These are phyloP conservation scores for Ambrosia hybrid DNA, from an alignment of 140 eudicot genomes.

Conservation along the genomic window DNA sequence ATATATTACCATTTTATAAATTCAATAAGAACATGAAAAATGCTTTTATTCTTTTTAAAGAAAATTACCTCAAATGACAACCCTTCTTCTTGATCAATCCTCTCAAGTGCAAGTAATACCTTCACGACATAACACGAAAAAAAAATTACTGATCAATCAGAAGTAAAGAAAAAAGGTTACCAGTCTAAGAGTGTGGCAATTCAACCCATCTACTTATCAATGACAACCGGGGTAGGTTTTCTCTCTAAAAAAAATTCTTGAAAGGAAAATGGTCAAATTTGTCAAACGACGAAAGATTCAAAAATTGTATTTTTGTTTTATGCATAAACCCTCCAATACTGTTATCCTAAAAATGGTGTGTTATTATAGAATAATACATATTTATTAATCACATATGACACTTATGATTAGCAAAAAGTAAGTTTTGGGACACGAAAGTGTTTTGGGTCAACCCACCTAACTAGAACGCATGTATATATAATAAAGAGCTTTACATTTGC, in stretches of 20 bases:
- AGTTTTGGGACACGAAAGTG: no score
- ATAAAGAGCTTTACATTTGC: conserved; percentile 66
- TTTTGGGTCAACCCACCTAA: neutral
- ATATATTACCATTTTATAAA: neutral
- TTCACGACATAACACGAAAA: conserved; percentile 27
- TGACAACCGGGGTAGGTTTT: neutral
- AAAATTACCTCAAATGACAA: conserved; percentile 69
- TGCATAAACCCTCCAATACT: neutral
- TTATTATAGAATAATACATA: neutral
- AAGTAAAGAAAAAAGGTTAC: neutral
- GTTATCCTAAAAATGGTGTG: neutral
- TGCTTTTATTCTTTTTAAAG: neutral
- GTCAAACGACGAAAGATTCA: neutral
- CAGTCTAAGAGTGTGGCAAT: neutral
- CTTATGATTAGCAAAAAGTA: no score
- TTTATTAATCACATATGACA: no score
- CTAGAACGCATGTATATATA: neutral
- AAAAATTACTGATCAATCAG: neutral
- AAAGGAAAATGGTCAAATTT: conserved; percentile 9
- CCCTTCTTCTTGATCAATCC: conserved; percentile 83
- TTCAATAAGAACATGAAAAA: neutral
- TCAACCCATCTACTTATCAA: neutral
- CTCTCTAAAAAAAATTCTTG: neutral
- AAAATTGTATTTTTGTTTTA: neutral
- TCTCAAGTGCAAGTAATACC: conserved; percentile 79